These are phyloP conservation scores for Colletotrichum sublineola DNA, from an alignment of 2,329 filamentous ascomycete genomes.

Conservation along the genomic window DNA sequence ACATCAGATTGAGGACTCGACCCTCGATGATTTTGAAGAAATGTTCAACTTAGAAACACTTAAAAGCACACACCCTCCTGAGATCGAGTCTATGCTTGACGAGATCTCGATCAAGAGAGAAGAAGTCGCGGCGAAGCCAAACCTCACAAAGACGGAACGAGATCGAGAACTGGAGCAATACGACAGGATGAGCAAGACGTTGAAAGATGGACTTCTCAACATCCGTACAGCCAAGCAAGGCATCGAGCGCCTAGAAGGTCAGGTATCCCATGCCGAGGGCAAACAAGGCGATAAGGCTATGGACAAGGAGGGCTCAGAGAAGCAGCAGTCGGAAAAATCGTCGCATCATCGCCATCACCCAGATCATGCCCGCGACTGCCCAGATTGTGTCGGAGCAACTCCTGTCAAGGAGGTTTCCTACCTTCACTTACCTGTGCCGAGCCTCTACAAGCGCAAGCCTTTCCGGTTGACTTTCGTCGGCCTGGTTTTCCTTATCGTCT, in stretches of 20 bases:
- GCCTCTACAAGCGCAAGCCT: conserved; percentile 58
- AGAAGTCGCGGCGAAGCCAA: conserved; percentile 30
- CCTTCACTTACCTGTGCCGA: conserved; percentile 60
- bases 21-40: conserved; percentile 69
- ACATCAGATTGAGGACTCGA: conserved; percentile 71
- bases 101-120: conserved; percentile 43
- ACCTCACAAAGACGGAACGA: conserved; percentile 45
- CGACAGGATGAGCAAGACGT: conserved; percentile 64
- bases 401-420: conserved; percentile 47
- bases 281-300: conserved; percentile 31
- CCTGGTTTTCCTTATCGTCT: conserved; percentile 57
- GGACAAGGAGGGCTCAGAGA: conserved; percentile 13
- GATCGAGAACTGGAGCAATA: conserved; percentile 59
- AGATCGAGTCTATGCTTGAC: conserved; percentile 42
- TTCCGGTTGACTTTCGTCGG: conserved; percentile 65
- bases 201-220: conserved; percentile 64
- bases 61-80: conserved; percentile 21
- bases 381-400: conserved; percentile 1
- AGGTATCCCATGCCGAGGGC: conserved; percentile 58
- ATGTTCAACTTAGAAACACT: conserved; percentile 51
- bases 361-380: conserved; percentile 16
- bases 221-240: conserved; percentile 69
- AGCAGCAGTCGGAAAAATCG: conserved; percentile 34
- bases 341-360: conserved; percentile 2
- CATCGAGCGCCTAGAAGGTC: conserved; percentile 69